A percentile compares a stretch with the other conserved stretches of the same genome.
Evolutionary conservation across 495 filamentous ascomycete species (phyloP).

Genomic region (Cudoniella acicularis): DNA sequence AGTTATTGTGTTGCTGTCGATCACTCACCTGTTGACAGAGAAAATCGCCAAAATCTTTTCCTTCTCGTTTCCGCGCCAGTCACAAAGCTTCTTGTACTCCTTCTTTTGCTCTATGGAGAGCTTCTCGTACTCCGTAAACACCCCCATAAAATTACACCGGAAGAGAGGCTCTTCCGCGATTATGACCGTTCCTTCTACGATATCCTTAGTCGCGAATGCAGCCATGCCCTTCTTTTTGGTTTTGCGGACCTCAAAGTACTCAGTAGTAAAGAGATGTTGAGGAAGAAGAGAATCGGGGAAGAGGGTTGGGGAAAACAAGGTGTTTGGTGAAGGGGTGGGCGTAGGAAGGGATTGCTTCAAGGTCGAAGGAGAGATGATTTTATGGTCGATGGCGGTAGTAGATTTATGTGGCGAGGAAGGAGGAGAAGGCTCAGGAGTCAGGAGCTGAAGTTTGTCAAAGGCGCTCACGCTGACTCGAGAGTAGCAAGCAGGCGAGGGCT

Average conservation of each 20-base stretch:
- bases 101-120: constrained; percentile 8
- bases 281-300: not conserved
- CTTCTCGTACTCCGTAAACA: constrained; percentile 9
- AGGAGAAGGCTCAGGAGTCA: not conserved
- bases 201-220: constrained; percentile 19
- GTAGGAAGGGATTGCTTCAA: too few species aligned
- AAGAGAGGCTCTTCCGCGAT: constrained; percentile 19
- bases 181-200: constrained; percentile 13
- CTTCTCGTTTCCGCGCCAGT: not conserved
- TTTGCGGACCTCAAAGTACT: constrained; percentile 18
- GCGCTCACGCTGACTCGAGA: not conserved
- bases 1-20: too few species aligned
- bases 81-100: constrained; percentile 10
- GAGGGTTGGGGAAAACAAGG: not conserved
- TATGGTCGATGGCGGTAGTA: not conserved
- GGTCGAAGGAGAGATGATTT: not conserved
- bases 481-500: not conserved
- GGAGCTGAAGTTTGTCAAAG: not conserved
- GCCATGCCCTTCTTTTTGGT: constrained; percentile 18
- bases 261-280: constrained; percentile 11
- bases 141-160: not conserved
- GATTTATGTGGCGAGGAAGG: too few species aligned
- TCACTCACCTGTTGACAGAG: constrained; percentile 23
- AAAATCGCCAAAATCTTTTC: constrained; percentile 12
- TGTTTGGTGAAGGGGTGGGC: not conserved